Base-by-base conservation (phyloP, 768 basidiomycete species). In the Hortiboletus campestris region DNA sequence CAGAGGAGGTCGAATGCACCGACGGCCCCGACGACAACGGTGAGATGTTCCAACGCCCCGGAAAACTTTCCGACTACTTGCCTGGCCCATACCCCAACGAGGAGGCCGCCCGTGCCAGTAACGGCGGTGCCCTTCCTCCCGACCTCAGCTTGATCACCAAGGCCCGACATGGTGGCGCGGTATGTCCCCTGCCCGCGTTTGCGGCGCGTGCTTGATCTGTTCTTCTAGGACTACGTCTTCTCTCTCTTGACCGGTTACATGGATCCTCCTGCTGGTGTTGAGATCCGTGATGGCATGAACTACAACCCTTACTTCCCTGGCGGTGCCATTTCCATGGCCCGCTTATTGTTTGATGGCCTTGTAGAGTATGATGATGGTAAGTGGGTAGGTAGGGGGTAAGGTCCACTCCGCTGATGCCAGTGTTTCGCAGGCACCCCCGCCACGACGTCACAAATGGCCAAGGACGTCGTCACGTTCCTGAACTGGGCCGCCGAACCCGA, bases 271-370 rank as follows among this genome's bases (percentile, higher is more conserved):
- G 93, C 96, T 56, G 94, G 93, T 56, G 89, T 96, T 58, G 91
- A 93, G 70, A 80, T 96, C 61, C 92, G 91, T 73, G 96, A 98
- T 49, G 96, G 93, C 63, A 90, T 98, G 92, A 97, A 95, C 83
- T 98, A 97, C 82, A 94, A 93, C 77, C 94, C 94, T 19, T 98
- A 88, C 80, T 99, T 99, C 89, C 96, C 96, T 40, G 94, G 97
- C 51, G 96, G 95, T 67, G 94, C 94, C 62, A 98, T 98, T 57
- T 90, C 92, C 69, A 99, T 99, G 97, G 94, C 93, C 49, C 92
- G 96, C 68, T 85, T 98, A 35, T 77, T 98, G 62, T 98, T 91
- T 70, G 97, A 98, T 66, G 95, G 93, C 38, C 74, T 98, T 43
- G 96, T 98, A 53, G 97, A 99, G 74, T 99, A 91, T 72, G 90